Base-by-base conservation (phyloP, 768 basidiomycete species). In the Austroboletus eburneus region DNA sequence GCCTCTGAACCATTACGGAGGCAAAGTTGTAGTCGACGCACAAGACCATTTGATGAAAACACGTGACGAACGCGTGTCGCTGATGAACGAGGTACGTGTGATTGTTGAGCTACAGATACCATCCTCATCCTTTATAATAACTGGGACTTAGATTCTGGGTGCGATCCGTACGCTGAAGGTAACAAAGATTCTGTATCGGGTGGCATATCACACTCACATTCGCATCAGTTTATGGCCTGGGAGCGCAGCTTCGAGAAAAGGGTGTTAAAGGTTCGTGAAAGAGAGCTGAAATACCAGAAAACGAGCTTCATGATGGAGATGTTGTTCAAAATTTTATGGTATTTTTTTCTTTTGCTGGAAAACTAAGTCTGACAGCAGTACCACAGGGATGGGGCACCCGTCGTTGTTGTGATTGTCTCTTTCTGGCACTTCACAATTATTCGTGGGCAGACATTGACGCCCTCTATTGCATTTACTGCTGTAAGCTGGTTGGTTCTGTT, bases 21-120 rank as follows among this genome's bases (percentile, higher is more conserved):
- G 89, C 39, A 90, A 86, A 64, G 68, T 91, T 36, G 81, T 92
- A 21, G 79, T 89, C 12, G 67, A 68, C 12, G 85, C 87, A 1
- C 88, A 92, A 60, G 87, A 91, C 43, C 87, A 85, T 55, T 70
- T 93, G 16, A 91, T 94, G 92, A 93, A 92, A 67, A 79, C 89
- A 22, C 79, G 91, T 23, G 93, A 96, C 56, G 90, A 94, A 67
- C 79, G 93, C 36, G 89, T 93, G 20, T 75, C 87, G 3, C 69
- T 95, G 42, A 96, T 95, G 92, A 94, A 94, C 57, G 91, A 94
- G 67, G 72, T 75, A 34, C 23, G 65, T 55, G 29, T 17, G 32
- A 43, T 48, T 29, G 8, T 10, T 34, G 14, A 30, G 25, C 21
- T 7, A 1, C n/a, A 32, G 12, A 21, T 0, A 4, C 34, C 21